Conservation (phyloP, 2,329 filamentous ascomycete genomes). For the Pseudogymnoascus sp. region DNA sequence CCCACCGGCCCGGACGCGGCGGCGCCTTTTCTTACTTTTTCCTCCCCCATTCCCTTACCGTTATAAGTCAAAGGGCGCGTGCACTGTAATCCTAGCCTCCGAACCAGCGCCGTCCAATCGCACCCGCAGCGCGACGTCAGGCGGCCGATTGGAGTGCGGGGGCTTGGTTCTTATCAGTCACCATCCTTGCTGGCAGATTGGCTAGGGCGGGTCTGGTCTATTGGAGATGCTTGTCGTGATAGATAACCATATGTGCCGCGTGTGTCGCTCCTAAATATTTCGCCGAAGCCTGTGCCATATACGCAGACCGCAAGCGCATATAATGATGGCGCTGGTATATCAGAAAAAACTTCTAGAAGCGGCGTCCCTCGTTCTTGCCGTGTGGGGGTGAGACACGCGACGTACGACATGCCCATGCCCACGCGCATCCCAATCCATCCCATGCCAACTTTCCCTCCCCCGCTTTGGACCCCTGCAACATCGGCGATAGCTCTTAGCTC, state of each 20-base stretch:
- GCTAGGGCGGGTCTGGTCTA: background rate
- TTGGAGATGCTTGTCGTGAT: background rate
- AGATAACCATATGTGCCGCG: background rate
- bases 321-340: background rate
- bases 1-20: background rate
- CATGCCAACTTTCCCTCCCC: background rate
- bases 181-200: background rate
- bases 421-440: background rate
- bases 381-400: background rate
- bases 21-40: background rate
- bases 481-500: conserved; percentile 1
- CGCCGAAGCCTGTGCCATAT: background rate
- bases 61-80: background rate
- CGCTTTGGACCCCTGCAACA: background rate
- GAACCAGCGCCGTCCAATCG: background rate
- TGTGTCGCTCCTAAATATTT: background rate
- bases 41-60: background rate
- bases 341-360: background rate
- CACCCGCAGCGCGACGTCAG: background rate
- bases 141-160: background rate
- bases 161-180: background rate
- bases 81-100: background rate
- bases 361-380: conserved; percentile 1
- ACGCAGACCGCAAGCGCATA: background rate
- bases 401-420: background rate